Percentiles rank a stretch among this genome's conserved stretches.
These are phyloP conservation scores for Penicillium nucicola DNA, from an alignment of 495 filamentous ascomycete species.

Conservation along the genomic window DNA sequence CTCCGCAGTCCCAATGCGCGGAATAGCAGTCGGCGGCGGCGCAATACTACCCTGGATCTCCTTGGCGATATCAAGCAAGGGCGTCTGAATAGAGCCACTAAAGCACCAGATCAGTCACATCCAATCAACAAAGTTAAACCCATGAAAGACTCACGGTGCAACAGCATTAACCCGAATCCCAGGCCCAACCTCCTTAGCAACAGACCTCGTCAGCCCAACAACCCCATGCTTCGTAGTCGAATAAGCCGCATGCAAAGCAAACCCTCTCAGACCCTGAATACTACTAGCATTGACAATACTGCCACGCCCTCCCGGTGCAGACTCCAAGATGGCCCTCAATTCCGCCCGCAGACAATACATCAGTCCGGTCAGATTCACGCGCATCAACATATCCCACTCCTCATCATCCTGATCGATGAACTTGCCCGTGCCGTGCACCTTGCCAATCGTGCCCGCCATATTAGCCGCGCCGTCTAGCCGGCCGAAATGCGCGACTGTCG, in stretches of 20 bases:
- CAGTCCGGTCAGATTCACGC: conserved; percentile 54
- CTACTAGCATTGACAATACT: conserved; percentile 62
- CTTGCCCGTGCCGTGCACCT: conserved; percentile 24
- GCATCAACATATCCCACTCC: conserved; percentile 52
- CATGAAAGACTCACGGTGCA: conserved; percentile 45
- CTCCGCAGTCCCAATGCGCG: conserved; percentile 39
- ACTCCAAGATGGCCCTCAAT: conserved; percentile 39
- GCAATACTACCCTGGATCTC: conserved; percentile 31
- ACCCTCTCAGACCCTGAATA: conserved; percentile 51
- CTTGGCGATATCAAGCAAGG: conserved; percentile 36
- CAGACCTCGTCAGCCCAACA: conserved; percentile 54
- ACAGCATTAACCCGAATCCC: conserved; percentile 58
- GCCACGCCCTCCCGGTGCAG: conserved; percentile 27
- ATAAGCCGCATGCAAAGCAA: conserved; percentile 48
- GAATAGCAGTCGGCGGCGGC: conserved; percentile 38
- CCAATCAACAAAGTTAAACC: conserved; percentile 5
- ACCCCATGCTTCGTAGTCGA: conserved; percentile 57
- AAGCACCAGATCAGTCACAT: not conserved
- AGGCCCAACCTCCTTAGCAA: conserved; percentile 56
- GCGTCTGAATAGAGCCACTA: conserved; percentile 56
- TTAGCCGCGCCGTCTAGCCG: conserved; percentile 57
- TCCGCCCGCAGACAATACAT: conserved; percentile 58
- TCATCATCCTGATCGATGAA: conserved; percentile 42
- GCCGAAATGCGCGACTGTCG: conserved; percentile 42
- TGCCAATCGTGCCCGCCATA: conserved; percentile 50